Evolutionary conservation across 106 monocot genomes (phyloP).

Genomic region (Vanilla planifolia): DNA sequence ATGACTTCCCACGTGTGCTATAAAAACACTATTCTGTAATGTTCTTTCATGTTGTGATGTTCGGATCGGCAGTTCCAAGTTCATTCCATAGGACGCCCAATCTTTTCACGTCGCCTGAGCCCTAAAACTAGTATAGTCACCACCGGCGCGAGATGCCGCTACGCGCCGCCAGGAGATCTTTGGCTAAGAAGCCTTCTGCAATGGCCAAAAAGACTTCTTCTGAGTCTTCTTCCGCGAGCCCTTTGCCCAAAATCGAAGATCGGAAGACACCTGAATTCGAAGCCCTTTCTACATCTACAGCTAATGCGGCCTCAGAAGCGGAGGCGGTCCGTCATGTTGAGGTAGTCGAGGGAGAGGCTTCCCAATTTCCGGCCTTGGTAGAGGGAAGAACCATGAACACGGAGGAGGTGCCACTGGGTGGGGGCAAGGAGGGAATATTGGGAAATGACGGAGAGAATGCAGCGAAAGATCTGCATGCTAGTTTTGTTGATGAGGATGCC

Average conservation of each 20-base stretch:
- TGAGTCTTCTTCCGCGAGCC: not conserved
- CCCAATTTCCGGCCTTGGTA: not conserved
- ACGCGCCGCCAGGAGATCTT: not conserved
- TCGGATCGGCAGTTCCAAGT: too few relatives aligned
- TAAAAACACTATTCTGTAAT: too few relatives aligned
- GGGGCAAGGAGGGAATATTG: not conserved
- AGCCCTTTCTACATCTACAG: not conserved
- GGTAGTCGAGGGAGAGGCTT: not conserved
- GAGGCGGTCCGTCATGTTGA: not conserved
- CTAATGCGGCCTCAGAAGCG: not conserved
- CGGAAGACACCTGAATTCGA: not conserved
- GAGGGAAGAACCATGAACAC: not conserved
- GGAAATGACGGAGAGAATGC: not conserved
- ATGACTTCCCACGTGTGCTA: too few relatives aligned
- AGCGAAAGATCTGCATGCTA: not conserved
- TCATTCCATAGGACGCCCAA: too few relatives aligned
- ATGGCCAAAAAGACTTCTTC: not conserved
- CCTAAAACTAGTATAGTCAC: not conserved
- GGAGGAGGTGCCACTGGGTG: not conserved
- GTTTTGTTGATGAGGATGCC: not conserved
- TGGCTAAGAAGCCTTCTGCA: not conserved
- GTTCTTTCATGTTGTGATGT: too few relatives aligned
- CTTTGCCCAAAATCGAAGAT: not conserved
- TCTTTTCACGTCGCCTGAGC: not conserved
- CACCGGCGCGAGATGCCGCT: slow-evolving; percentile 7